Base-by-base conservation (phyloP, 2,329 filamentous ascomycete species). In the Phyllosticta citrichinensis region DNA sequence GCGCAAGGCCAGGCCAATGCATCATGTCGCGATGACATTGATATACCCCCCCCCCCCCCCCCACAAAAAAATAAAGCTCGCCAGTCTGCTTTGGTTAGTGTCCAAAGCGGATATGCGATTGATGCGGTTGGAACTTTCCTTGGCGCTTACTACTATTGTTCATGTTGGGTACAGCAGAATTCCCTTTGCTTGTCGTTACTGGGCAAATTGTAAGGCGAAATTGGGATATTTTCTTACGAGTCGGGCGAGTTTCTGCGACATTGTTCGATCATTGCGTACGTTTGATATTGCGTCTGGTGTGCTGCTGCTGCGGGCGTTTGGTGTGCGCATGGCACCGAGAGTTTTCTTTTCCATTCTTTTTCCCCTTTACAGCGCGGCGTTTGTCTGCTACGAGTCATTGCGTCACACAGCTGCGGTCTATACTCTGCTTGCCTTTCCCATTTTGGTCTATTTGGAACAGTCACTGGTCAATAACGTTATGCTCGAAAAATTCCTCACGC, bases 151-250 rank as follows among this genome's bases (percentile, higher is more conserved):
- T 14, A 12, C 56, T 47, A 52, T 52, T 61, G 58, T 61, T 61
- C 58, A 61, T 61, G 24, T 61, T 61, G 58, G 58, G 58, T 61
- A 61, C 30, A 55, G 52, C 27, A 59, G 55, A 27, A 52, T 30
- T 55, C 24, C 52, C 19, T n/a, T 33, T 56, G 10, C 5, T 14
- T 40, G 33, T 30, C 27, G 27, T 30, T 30, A 30, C 27, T 4
- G 58, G 24, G 58, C 20, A 17, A 5, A 20, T 22, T 22, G 51
- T 19, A 60, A 30, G 58, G 58, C 58, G 57, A 60, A 60, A 47
- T 40, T 40, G 33, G 33, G 33, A 40, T 40, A 17, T 40, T 33
- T 40, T 40, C 33, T 40, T 51, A 55, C 10, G 57, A 53, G 20
- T 30, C 27, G 6, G 27, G 27, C 4, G 27, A 8, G 27, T 2